Conservation (phyloP, 31 red algal species). For the Porphyra umbilicalis region DNA sequence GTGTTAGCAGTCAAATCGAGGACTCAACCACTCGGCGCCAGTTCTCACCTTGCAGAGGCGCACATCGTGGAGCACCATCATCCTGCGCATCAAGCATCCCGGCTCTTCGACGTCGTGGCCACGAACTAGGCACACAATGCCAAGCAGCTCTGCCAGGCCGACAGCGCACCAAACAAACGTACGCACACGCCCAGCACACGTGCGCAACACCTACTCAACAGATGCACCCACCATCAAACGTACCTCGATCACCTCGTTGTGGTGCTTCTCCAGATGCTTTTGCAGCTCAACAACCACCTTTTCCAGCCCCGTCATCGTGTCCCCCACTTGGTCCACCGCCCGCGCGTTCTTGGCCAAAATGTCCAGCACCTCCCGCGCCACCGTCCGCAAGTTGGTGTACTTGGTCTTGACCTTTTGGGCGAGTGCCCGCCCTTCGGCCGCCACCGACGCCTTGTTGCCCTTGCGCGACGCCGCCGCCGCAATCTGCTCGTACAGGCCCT, state of each 20-base stretch:
- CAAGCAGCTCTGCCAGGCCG: no score
- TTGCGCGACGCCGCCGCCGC: background rate
- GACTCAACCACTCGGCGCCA: no score
- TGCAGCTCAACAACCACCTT: background rate
- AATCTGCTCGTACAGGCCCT: background rate
- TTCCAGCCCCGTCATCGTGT: background rate
- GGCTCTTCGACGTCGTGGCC: no score
- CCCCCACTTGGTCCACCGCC: background rate
- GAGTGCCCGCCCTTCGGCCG: background rate
- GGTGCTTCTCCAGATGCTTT: background rate
- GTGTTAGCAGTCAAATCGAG: no score
- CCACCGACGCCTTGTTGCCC: background rate
- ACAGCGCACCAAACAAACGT: no score
- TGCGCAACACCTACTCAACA: no score
- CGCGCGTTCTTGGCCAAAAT: background rate
- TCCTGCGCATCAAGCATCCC: no score
- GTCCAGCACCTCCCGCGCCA: background rate
- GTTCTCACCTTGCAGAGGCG: no score
- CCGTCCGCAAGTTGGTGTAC: background rate
- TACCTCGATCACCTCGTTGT: background rate
- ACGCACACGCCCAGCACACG: no score
- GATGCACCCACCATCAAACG: background rate
- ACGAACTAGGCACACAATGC: no score
- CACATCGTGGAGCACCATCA: no score
- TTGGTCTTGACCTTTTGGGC: background rate